These are phyloP conservation scores for Fusarium albidum DNA, from an alignment of 2,329 filamentous ascomycete genomes.

Conservation along the genomic window DNA sequence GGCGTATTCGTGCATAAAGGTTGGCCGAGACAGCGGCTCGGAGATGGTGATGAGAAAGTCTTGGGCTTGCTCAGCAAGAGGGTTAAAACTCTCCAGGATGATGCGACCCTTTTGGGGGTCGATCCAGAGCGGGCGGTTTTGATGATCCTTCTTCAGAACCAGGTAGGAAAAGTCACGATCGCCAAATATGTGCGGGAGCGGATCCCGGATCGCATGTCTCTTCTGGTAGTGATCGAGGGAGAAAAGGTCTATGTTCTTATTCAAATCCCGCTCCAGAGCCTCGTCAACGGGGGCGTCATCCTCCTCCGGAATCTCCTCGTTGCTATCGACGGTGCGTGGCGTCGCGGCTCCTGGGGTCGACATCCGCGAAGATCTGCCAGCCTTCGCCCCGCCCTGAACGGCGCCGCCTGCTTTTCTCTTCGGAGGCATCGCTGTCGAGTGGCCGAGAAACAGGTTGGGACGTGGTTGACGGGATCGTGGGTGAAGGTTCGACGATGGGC, in stretches of 20 bases:
- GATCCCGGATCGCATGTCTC: slow-evolving; percentile 52
- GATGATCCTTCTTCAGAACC: slow-evolving; percentile 85
- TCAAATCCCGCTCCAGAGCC: slow-evolving; percentile 61
- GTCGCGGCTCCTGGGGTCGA: slow-evolving; percentile 70
- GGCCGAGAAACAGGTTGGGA: slow-evolving; percentile 15
- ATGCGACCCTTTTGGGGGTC: slow-evolving; percentile 87
- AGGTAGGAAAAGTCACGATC: slow-evolving; percentile 81
- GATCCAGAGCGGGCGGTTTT: slow-evolving; percentile 92
- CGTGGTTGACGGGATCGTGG: slow-evolving; percentile 14
- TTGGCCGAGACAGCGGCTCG: slow-evolving; percentile 89
- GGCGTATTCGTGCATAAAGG: slow-evolving; percentile 91
- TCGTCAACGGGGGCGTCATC: slow-evolving; percentile 61
- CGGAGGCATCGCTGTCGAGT: slow-evolving; percentile 63
- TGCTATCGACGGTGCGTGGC: slow-evolving; percentile 64
- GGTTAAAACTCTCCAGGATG: slow-evolving; percentile 93
- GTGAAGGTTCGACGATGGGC: slow-evolving; percentile 2
- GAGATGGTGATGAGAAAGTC: slow-evolving; percentile 97
- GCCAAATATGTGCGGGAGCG: slow-evolving; percentile 57
- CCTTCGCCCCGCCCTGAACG: slow-evolving; percentile 60
- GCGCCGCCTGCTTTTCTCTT: slow-evolving; percentile 72
- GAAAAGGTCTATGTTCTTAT: slow-evolving; percentile 68
- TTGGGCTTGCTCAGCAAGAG: slow-evolving; percentile 84
- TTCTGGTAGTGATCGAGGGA: slow-evolving; percentile 61
- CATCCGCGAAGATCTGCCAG: slow-evolving; percentile 62
- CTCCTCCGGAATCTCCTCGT: slow-evolving; percentile 56